phyloP scores from a whole-genome alignment of 2,329 filamentous ascomycete species.

The Fusarium robinianum region DNA sequence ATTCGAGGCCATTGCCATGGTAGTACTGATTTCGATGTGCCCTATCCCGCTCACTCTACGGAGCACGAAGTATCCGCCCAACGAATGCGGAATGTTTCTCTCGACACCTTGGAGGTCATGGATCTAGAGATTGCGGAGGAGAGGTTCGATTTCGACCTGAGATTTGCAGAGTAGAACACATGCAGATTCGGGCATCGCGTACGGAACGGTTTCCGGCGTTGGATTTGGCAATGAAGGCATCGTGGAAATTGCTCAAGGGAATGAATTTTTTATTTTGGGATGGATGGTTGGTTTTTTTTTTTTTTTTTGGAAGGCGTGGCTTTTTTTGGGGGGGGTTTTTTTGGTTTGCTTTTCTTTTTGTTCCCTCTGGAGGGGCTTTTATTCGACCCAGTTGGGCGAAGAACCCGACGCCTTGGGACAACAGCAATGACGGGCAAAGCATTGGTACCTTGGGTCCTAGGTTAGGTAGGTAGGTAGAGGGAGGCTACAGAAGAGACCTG shows the following conservation, averaged over 20 bases:
- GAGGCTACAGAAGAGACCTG: too few relatives aligned
- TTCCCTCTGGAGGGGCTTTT: too few relatives aligned
- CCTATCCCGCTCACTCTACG: too few relatives aligned
- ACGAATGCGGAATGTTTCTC: not conserved
- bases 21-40: too few relatives aligned
- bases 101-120: constrained; percentile 11
- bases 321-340: constrained; percentile 7
- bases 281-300: constrained; percentile 24
- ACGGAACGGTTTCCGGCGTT: constrained; percentile 26
- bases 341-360: not conserved
- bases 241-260: constrained; percentile 30
- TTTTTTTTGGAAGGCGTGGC: not conserved
- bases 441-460: too few relatives aligned
- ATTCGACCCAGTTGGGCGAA: too few relatives aligned
- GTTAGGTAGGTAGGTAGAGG: too few relatives aligned
- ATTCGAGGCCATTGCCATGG: too few relatives aligned
- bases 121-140: constrained; percentile 1
- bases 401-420: too few relatives aligned
- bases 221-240: constrained; percentile 18
- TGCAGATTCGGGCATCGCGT: constrained; percentile 12
- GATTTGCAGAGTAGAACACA: constrained; percentile 18
- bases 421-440: too few relatives aligned
- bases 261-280: constrained; percentile 6
- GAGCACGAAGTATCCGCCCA: not conserved
- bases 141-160: constrained; percentile 3